Evolutionary conservation across 768 basidiomycete species (phyloP), one percentile per base, ranked within the genome.

Genomic region (Boletus eberwhitei): DNA sequence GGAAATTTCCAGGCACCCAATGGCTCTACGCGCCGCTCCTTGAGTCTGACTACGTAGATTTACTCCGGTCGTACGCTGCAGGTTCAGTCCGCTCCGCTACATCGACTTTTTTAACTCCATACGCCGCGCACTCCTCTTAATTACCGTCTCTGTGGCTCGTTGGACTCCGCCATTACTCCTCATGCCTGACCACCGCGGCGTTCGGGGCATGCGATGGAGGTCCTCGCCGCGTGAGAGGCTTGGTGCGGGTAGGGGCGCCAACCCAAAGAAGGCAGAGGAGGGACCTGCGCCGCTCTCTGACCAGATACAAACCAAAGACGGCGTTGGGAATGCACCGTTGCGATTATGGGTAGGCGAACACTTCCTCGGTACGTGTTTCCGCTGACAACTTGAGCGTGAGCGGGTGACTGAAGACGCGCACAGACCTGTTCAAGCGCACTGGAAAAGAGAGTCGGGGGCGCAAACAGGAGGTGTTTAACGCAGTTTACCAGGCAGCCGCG

Each of bases 291-390:
- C 17, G 5, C 38, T 11, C 8, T 39, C 36, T 1, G 36, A 43
- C 12, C 56, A 55, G 40, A 40, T 49, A 8, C 59, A 58, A 21
- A 63, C 41, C 14, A 62, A 59, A 12, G 73, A 77, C 47, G 64
- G 65, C 3, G 62, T 82, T 19, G 88, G 87, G 5, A 88, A 88
- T 53, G 85, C 79, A 4, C 79, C 80, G 35, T 64, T 89, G 63
- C 73, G 87, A 21, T 63, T 88, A 47, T 90, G 89, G 89, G 81
- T 86, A 11, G 87, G 87, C 8, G 83, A 90, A 62, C 75, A 86
- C 41, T 79, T 81, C 59, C 71, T 84, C 46, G 87, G 87, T 88
- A 41, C 44, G 75, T 46, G 11, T 50, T 11, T 48, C 24, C 7
- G 19, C 45, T 47, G 40, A 24, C 7, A 7, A 9, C 26, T 13